Evolutionary conservation across 2,329 filamentous ascomycete species (phyloP).

Genomic region (Diplodia corticola): DNA sequence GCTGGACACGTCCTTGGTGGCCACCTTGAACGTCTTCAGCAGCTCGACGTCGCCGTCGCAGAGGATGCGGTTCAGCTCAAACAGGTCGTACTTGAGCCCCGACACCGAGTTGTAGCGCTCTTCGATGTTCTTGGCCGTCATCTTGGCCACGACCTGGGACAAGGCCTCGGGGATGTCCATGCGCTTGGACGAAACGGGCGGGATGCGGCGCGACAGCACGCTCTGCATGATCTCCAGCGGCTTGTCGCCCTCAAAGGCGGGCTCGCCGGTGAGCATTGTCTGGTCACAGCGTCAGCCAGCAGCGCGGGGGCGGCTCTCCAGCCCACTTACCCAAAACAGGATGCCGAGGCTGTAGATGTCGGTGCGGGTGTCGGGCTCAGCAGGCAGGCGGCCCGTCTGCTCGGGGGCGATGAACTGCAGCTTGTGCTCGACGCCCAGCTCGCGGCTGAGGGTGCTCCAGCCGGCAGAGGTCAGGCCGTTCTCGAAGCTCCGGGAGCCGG

Average conservation of each 20-base stretch:
- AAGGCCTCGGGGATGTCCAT: slow-evolving; percentile 83
- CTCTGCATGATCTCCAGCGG: slow-evolving; percentile 91
- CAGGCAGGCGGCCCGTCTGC: slow-evolving; percentile 89
- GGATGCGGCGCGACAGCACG: slow-evolving; percentile 76
- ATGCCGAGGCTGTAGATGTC: slow-evolving; percentile 93
- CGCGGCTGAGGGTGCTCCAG: slow-evolving; percentile 80
- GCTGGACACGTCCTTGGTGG: slow-evolving; percentile 82
- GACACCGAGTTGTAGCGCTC: slow-evolving; percentile 89
- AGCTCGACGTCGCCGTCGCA: slow-evolving; percentile 71
- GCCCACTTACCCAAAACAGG: slow-evolving; percentile 71
- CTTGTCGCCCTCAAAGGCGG: slow-evolving; percentile 75
- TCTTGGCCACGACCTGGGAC: slow-evolving; percentile 82
- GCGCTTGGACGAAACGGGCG: slow-evolving; percentile 72
- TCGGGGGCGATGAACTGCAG: slow-evolving; percentile 91
- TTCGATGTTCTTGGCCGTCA: slow-evolving; percentile 83
- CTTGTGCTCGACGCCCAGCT: slow-evolving; percentile 84
- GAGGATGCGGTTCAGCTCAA: slow-evolving; percentile 71
- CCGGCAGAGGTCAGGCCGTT: slow-evolving; percentile 81
- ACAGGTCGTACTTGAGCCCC: slow-evolving; percentile 78
- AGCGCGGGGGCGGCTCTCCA: not conserved
- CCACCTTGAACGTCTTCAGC: slow-evolving; percentile 73
- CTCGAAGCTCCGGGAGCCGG: slow-evolving; percentile 83
- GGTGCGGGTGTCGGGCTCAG: slow-evolving; percentile 86
- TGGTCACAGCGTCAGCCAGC: not conserved
- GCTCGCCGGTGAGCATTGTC: slow-evolving; percentile 69